Evolutionary conservation across 371 early-diverging fungal species (phyloP).

Genomic region (Fennellomyces sp.): DNA sequence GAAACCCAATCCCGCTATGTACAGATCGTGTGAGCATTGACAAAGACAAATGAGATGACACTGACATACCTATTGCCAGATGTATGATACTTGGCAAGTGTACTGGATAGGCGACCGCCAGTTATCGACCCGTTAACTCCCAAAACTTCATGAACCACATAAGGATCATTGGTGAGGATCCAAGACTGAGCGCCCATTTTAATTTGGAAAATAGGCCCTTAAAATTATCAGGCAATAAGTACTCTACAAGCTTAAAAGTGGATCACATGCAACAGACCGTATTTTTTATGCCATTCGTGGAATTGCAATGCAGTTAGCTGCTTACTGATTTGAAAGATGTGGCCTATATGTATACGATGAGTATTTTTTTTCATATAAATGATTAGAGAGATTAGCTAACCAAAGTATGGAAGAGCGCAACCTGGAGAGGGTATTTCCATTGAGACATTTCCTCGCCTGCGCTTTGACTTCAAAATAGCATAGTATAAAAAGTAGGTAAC

Average conservation of each 20-base stretch:
- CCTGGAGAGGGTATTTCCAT: too few relatives aligned
- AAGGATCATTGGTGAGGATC: slow-evolving; percentile 19
- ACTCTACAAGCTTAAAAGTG: neutral
- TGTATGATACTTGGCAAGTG: slow-evolving; percentile 1
- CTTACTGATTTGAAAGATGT: neutral
- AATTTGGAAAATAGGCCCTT: neutral
- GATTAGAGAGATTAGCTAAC: too few relatives aligned
- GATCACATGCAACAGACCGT: neutral
- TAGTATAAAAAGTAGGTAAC: too few relatives aligned
- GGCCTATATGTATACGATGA: neutral
- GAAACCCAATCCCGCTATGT: slow-evolving; percentile 14
- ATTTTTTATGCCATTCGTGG: neutral
- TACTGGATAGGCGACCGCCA: slow-evolving; percentile 9
- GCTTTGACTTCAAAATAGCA: too few relatives aligned
- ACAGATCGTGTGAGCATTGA: too few relatives aligned
- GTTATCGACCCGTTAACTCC: slow-evolving; percentile 10
- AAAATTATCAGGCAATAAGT: neutral
- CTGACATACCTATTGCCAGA: neutral
- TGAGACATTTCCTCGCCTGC: too few relatives aligned
- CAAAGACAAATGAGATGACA: neutral
- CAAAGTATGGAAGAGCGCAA: too few relatives aligned
- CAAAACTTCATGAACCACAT: slow-evolving; percentile 22
- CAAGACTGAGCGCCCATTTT: slow-evolving; percentile 22
- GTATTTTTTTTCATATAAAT: too few relatives aligned
- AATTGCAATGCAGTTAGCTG: neutral